Base-by-base conservation (phyloP, 345 rosid genomes). In the Firmiana major region DNA sequence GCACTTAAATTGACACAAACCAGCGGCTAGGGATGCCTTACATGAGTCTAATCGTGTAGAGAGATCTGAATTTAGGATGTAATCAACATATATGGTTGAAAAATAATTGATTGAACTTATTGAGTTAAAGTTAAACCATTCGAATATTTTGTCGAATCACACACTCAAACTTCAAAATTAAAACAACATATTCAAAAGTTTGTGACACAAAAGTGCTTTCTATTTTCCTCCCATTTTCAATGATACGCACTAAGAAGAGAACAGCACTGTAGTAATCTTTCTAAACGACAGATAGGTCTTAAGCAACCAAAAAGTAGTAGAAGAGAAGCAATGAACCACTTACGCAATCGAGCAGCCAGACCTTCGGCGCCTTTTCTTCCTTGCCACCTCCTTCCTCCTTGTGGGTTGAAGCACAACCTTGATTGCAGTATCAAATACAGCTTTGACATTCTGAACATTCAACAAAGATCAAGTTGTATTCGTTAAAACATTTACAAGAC, bases 401-500 rank as follows among this genome's bases (percentile, higher is more conserved):
- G 93, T 91, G 60, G 98, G 98, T 86, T 93, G 99, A 83, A 96
- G 94, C 81, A 96, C 97, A 73, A 89, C 97, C 81, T 96, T 96
- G 88, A 96, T 93, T 19, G 97, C 97, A 48, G 97, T 92, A 78
- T 93, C 98, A 79, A 96, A 96, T 77, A 93, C 93, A 43, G 91
- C 91, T 85, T 96, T 96, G 75, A 96, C 98, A 85, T 96, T 96
- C 99, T 96, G 80, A 68, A 76, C 24, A 77, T 62, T 63, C 31
- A 79, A 21, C 59, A 62, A 8, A 21, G 19, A 48, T 48, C 53
- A 22, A 26, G 53, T 17, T 5, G 26, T 21, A 21, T 48, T 48
- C 6, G 6, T 17, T 51, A 10, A n/a, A 34, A 71, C 11, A 15
- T 45, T 13, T 46, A 45, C 34, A 9, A 31, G 19, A 11, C 17